phyloP scores from a whole-genome alignment of 1,284 basidiomycete species.

The Ustilago crameri region DNA sequence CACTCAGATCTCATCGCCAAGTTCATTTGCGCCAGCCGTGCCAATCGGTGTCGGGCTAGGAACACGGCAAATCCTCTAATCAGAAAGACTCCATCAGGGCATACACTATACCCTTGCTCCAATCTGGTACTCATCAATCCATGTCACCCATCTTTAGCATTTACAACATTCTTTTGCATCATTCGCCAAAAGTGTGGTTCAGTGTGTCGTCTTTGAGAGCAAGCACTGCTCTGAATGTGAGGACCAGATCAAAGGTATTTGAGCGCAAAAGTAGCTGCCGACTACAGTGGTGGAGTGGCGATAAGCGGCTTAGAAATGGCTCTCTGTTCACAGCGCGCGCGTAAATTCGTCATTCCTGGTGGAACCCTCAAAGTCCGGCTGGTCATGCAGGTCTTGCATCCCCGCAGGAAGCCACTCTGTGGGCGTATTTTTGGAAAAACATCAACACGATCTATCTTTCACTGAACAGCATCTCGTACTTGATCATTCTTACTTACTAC shows the following conservation, averaged over 20 bases:
- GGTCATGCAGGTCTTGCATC: no score
- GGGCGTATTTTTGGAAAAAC: no score
- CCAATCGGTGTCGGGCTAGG: conserved; percentile 32
- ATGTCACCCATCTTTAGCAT: background rate
- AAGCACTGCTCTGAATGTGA: no score
- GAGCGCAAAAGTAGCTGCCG: no score
- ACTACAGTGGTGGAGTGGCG: no score
- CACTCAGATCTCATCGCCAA: conserved; percentile 21
- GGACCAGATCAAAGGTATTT: no score
- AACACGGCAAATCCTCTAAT: conserved; percentile 25
- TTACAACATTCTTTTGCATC: conserved; percentile 1
- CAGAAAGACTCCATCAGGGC: background rate
- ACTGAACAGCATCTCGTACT: no score
- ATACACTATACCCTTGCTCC: background rate
- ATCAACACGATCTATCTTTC: no score
- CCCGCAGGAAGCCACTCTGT: no score
- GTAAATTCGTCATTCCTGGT: background rate
- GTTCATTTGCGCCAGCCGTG: conserved; percentile 28
- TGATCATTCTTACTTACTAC: no score
- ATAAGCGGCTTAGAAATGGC: conserved; percentile 7
- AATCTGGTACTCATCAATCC: conserved; percentile 1
- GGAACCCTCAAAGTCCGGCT: no score
- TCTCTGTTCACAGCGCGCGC: background rate
- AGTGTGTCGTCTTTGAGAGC: background rate
- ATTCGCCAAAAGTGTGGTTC: background rate